Evolutionary conservation across 768 basidiomycete genomes (phyloP).

Genomic region (Russula abietina): DNA sequence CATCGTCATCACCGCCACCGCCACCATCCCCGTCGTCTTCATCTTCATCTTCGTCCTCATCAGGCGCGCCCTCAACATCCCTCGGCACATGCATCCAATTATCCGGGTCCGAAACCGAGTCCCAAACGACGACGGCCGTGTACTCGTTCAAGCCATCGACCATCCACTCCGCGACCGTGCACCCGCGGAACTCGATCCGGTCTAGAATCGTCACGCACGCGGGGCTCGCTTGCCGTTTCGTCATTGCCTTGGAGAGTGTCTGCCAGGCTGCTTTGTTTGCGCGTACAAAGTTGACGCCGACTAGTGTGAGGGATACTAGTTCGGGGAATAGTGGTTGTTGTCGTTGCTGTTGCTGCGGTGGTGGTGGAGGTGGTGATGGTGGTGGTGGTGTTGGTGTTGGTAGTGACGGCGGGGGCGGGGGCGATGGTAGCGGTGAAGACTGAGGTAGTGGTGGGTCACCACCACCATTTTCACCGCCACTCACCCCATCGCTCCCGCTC

Average conservation of each 20-base stretch:
- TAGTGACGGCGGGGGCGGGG: neutral
- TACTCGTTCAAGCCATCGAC: constrained; percentile 14
- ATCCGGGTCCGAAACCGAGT: constrained; percentile 15
- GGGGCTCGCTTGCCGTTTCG: constrained; percentile 13
- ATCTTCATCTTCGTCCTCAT: neutral
- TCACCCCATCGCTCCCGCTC: too few species aligned
- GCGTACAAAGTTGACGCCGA: constrained; percentile 14
- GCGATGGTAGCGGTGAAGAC: neutral
- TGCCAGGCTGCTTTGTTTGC: constrained; percentile 2
- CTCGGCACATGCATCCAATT: constrained; percentile 18
- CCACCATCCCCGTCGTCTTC: neutral
- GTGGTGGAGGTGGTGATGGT: neutral
- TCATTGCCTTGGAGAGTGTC: neutral
- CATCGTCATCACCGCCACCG: too few species aligned
- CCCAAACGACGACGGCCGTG: constrained; percentile 19
- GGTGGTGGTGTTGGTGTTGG: neutral
- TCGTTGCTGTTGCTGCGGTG: neutral
- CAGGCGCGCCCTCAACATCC: constrained; percentile 6
- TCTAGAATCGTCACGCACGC: constrained; percentile 19
- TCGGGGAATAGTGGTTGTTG: constrained; percentile 4
- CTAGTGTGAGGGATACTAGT: constrained; percentile 14
- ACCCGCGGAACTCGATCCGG: constrained; percentile 16
- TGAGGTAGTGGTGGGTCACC: neutral
- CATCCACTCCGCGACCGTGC: constrained; percentile 13
- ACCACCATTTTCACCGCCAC: neutral